Evolutionary conservation across 2,329 filamentous ascomycete species (phyloP).

Genomic region (Clonostachys solani): DNA sequence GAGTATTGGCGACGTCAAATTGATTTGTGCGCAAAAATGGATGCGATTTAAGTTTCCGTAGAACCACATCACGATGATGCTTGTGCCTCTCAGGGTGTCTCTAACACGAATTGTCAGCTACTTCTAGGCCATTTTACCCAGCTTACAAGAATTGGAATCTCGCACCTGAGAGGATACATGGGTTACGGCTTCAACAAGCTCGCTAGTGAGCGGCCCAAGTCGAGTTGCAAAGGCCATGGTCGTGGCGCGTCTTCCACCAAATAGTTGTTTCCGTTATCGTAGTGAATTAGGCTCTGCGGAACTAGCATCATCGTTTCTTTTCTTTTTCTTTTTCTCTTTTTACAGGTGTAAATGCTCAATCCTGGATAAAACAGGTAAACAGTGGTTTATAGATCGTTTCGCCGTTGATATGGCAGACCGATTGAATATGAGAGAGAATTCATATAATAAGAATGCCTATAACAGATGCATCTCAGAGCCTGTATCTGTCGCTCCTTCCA

Average conservation of each 20-base stretch:
- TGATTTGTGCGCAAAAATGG: slow-evolving; percentile 66
- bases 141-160: too few species aligned
- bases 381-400: too few species aligned
- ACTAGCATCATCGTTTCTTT: neutral
- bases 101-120: slow-evolving; percentile 4
- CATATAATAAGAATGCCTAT: too few species aligned
- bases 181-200: slow-evolving; percentile 64
- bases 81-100: slow-evolving; percentile 30
- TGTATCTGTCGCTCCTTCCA: too few species aligned
- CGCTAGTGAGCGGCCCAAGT: slow-evolving; percentile 61
- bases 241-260: slow-evolving; percentile 5
- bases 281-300: neutral
- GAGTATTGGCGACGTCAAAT: slow-evolving; percentile 62
- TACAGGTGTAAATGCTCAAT: neutral
- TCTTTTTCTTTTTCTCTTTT: neutral
- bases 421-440: too few species aligned
- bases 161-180: slow-evolving; percentile 47
- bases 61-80: slow-evolving; percentile 39
- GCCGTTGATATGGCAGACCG: too few species aligned
- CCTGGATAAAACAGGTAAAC: neutral
- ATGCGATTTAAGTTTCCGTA: slow-evolving; percentile 49
- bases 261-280: too few species aligned
- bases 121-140: slow-evolving; percentile 1
- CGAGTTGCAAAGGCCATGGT: slow-evolving; percentile 68
- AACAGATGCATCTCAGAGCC: too few species aligned